Percentiles rank a stretch among this genome's conserved stretches.
Conservation (phyloP, 1,284 basidiomycete genomes). For the Apiotrichum brassicae region DNA sequence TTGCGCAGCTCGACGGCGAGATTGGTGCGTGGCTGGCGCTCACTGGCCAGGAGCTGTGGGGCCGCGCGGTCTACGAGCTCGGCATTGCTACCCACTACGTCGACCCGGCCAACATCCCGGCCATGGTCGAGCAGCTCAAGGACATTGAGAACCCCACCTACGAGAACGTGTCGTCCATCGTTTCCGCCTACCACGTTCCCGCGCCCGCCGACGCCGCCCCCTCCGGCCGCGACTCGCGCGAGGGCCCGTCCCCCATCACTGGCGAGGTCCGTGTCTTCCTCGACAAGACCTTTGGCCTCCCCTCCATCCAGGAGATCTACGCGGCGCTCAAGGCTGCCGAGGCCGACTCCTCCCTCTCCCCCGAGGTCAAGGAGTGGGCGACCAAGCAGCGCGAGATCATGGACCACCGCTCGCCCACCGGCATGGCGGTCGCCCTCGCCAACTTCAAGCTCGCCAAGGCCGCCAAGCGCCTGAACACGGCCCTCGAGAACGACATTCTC, state of each 20-base stretch:
- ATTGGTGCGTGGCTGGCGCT: constrained; percentile 90
- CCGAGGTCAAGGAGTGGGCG: constrained; percentile 65
- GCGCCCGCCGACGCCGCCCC: constrained; percentile 51
- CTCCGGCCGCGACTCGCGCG: constrained; percentile 57
- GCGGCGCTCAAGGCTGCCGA: constrained; percentile 52
- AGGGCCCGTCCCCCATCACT: constrained; percentile 55
- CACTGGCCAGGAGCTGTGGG: constrained; percentile 67
- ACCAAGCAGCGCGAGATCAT: constrained; percentile 59
- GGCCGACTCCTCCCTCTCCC: constrained; percentile 43
- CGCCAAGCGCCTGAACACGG: constrained; percentile 57
- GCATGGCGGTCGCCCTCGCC: constrained; percentile 73
- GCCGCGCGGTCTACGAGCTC: constrained; percentile 75
- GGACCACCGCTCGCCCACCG: constrained; percentile 74
- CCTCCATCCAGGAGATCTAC: constrained; percentile 65
- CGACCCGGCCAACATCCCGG: constrained; percentile 64
- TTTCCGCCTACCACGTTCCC: constrained; percentile 21
- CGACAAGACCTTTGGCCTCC: constrained; percentile 67
- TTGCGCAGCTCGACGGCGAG: constrained; percentile 83
- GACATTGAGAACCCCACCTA: constrained; percentile 34
- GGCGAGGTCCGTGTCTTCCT: constrained; percentile 66
- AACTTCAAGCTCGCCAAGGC: constrained; percentile 65
- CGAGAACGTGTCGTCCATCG: constrained; percentile 23
- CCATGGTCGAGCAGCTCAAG: constrained; percentile 51
- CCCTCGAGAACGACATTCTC: constrained; percentile 58
- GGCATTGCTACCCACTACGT: constrained; percentile 89